These are phyloP conservation scores for Gnomoniopsis smithogilvyi DNA, from an alignment of 2,329 filamentous ascomycete species.

Conservation along the genomic window DNA sequence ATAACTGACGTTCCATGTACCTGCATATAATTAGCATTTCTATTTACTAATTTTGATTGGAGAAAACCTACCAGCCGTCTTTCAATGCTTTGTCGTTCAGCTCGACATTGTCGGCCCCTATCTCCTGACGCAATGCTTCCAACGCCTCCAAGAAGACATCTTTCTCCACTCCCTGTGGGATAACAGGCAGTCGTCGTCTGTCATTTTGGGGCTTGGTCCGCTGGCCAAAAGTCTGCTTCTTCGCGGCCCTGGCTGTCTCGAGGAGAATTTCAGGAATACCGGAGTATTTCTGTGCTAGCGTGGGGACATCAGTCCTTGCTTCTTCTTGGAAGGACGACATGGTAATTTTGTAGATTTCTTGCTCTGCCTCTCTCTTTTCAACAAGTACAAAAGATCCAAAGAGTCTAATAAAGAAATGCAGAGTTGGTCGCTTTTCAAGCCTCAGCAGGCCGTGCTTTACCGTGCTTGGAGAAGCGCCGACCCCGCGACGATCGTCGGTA, in stretches of 20 bases:
- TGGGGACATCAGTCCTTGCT: conserved; percentile 28
- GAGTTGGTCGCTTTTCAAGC: neutral
- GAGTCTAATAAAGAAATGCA: neutral
- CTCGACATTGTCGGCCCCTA: conserved; percentile 36
- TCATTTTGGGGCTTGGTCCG: conserved; percentile 29
- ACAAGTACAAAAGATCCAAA: neutral
- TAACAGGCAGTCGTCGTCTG: conserved; percentile 29
- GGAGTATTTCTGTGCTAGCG: conserved; percentile 34
- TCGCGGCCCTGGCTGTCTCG: conserved; percentile 33
- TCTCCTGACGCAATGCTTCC: conserved; percentile 30
- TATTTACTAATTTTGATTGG: neutral
- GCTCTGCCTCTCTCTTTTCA: neutral
- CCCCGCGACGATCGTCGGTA: conserved; percentile 1
- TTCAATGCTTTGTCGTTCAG: conserved; percentile 37
- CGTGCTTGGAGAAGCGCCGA: neutral
- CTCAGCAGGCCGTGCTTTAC: no score
- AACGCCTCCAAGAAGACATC: conserved; percentile 25
- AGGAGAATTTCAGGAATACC: conserved; percentile 36
- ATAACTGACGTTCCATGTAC: conserved; percentile 20
- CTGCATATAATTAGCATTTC: neutral
- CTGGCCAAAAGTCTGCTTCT: conserved; percentile 31
- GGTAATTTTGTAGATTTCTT: neutral
- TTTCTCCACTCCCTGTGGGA: conserved; percentile 36
- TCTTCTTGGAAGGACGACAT: conserved; percentile 19
- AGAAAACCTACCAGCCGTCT: conserved; percentile 35